Percentiles rank a stretch among this genome's conserved stretches.
Evolutionary conservation across 2,329 filamentous ascomycete genomes (phyloP).

Genomic region (Colletotrichum tofieldiae): DNA sequence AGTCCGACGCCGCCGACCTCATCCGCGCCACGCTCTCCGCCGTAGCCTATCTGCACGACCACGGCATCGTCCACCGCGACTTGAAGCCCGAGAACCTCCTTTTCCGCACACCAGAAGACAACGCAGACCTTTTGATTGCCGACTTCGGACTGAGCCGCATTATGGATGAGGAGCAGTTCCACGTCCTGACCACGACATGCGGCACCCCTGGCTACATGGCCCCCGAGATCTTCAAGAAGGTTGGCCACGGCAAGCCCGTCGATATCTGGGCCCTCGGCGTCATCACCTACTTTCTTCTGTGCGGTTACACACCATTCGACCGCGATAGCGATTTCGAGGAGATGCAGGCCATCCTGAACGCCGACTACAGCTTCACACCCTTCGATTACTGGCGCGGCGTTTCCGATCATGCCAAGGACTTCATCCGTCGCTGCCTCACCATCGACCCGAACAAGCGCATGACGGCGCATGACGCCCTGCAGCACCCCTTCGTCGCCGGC

Average conservation of each 20-base stretch:
- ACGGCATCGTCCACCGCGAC: slow-evolving; percentile 98
- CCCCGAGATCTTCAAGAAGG: slow-evolving; percentile 99
- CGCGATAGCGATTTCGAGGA: slow-evolving; percentile 98
- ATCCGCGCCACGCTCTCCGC: slow-evolving; percentile 95
- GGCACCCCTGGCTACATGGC: slow-evolving; percentile 99
- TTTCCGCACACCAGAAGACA: slow-evolving; percentile 97
- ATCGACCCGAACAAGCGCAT: slow-evolving; percentile 90
- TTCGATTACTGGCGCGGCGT: slow-evolving; percentile 97
- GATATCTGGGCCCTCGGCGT: slow-evolving; percentile 99
- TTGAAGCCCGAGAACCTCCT: slow-evolving; percentile 97
- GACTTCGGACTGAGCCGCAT: slow-evolving; percentile 97
- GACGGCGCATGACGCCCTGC: slow-evolving; percentile 86
- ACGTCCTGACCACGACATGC: slow-evolving; percentile 97
- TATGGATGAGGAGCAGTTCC: slow-evolving; percentile 99
- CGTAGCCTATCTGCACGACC: slow-evolving; percentile 98
- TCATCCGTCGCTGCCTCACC: slow-evolving; percentile 92
- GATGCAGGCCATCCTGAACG: slow-evolving; percentile 98
- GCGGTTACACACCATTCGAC: slow-evolving; percentile 98
- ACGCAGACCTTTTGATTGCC: slow-evolving; percentile 95
- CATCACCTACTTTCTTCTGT: slow-evolving; percentile 98
- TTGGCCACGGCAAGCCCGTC: slow-evolving; percentile 96
- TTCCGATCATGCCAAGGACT: slow-evolving; percentile 87
- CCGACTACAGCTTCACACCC: slow-evolving; percentile 96
- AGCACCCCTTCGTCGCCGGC: slow-evolving; percentile 76
- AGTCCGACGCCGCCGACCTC: slow-evolving; percentile 94